phyloP scores from a whole-genome alignment of 371 early-diverging fungal genomes.

The Mucor sp. region DNA sequence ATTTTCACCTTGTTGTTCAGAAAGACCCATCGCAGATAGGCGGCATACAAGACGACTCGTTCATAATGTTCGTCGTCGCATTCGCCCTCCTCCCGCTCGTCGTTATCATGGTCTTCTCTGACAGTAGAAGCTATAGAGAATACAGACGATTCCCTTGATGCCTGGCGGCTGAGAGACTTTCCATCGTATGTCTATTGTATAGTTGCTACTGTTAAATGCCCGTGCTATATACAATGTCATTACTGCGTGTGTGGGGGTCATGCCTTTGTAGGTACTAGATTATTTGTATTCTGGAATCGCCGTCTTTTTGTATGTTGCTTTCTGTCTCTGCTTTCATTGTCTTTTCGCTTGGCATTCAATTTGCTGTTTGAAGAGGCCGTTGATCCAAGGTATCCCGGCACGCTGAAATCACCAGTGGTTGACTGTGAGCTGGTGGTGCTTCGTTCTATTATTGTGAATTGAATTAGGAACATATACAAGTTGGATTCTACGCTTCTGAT shows the following conservation, averaged over 20 bases:
- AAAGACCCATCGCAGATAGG: not conserved
- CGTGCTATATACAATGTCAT: not conserved
- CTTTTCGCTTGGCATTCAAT: not conserved
- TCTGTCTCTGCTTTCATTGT: not conserved
- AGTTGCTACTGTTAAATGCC: not conserved
- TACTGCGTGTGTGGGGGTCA: not conserved
- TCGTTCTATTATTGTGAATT: not conserved
- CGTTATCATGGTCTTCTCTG: not conserved
- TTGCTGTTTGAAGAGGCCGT: not conserved
- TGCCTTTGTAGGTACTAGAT: not conserved
- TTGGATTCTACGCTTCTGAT: not conserved
- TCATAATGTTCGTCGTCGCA: not conserved
- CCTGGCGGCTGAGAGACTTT: not conserved
- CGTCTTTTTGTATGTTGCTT: not conserved
- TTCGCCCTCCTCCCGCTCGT: not conserved
- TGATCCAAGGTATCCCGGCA: constrained; percentile 1
- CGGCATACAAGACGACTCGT: not conserved
- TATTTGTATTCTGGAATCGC: not conserved
- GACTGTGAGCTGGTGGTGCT: not conserved
- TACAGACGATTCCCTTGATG: not conserved
- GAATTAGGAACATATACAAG: not conserved
- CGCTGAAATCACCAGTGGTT: not conserved
- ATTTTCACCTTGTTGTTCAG: not conserved
- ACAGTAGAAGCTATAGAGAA: not conserved
- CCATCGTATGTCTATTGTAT: not conserved